Conservation (phyloP, 768 basidiomycete species). For the Lentinula sp. region DNA sequence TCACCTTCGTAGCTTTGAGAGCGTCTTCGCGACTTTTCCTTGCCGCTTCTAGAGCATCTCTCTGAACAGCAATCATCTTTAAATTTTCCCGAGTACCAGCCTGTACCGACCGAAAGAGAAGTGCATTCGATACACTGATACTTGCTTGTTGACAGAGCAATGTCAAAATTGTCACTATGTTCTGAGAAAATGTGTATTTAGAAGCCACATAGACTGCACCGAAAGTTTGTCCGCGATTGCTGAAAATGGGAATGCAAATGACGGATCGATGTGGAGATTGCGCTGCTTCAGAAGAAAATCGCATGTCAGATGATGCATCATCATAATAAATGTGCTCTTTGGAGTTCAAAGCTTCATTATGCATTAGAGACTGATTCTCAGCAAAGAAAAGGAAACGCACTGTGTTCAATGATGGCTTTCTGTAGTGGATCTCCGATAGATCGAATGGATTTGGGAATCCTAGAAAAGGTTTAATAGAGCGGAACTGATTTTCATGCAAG, state of each 20-base stretch:
- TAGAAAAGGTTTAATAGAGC: constrained; percentile 3
- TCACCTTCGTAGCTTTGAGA: constrained; percentile 64
- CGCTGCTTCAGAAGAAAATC: constrained; percentile 63
- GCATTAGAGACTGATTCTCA: neutral
- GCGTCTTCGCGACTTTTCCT: constrained; percentile 68
- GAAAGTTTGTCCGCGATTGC: constrained; percentile 72
- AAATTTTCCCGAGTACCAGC: constrained; percentile 69
- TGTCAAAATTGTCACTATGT: constrained; percentile 54
- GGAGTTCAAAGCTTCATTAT: constrained; percentile 49
- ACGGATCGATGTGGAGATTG: constrained; percentile 57
- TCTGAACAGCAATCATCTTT: constrained; percentile 71
- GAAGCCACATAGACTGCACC: constrained; percentile 66
- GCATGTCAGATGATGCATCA: constrained; percentile 58
- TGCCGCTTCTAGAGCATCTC: constrained; percentile 64
- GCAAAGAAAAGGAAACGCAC: constrained; percentile 27
- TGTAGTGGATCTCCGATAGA: constrained; percentile 56
- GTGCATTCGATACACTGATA: constrained; percentile 68
- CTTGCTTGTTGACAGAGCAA: constrained; percentile 70
- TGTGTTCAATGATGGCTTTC: constrained; percentile 61
- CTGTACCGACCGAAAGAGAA: constrained; percentile 72
- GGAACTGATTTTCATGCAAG: neutral
- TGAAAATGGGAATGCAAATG: constrained; percentile 66
- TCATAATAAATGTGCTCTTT: constrained; percentile 57
- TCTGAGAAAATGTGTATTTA: constrained; percentile 57
- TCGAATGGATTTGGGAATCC: constrained; percentile 57